Conservation (phyloP, 75 land plant genomes). For the Pinus tabuliformis region DNA sequence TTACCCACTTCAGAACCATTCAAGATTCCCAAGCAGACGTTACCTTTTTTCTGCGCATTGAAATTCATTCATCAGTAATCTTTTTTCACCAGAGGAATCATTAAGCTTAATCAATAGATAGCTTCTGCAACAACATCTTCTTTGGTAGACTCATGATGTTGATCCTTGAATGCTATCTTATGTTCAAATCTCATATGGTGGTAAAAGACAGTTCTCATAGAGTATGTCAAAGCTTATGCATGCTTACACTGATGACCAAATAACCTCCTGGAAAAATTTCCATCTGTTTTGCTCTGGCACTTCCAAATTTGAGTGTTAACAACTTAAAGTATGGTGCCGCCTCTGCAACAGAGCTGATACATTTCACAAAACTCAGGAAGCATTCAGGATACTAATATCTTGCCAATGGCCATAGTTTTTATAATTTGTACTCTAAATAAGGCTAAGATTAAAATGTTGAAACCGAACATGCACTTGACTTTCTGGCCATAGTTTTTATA, state of each 20-base stretch:
- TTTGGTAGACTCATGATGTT: too few relatives aligned
- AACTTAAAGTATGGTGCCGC: slow-evolving; percentile 48
- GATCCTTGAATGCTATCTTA: too few relatives aligned
- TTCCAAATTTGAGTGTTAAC: slow-evolving; percentile 47
- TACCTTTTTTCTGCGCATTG: slow-evolving; percentile 50
- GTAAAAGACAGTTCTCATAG: too few relatives aligned
- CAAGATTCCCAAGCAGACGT: slow-evolving; percentile 85
- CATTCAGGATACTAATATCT: background rate
- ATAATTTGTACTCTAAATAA: background rate
- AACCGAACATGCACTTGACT: background rate
- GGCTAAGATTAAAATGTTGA: background rate
- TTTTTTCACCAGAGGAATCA: background rate
- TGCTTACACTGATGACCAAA: slow-evolving; percentile 73
- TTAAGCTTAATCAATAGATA: background rate
- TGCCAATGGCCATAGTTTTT: slow-evolving; percentile 24
- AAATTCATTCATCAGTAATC: background rate
- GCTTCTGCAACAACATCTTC: background rate
- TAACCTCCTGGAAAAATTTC: slow-evolving; percentile 69
- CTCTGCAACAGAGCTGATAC: slow-evolving; percentile 40
- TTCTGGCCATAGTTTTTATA: slow-evolving; percentile 18
- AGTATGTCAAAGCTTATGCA: background rate
- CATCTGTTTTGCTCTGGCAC: slow-evolving; percentile 29
- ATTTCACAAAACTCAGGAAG: background rate
- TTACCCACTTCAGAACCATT: slow-evolving; percentile 52
- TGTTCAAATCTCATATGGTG: too few relatives aligned